Conservation (phyloP, 2,329 filamentous ascomycete species). For the Verticillium zaregamsianum region DNA sequence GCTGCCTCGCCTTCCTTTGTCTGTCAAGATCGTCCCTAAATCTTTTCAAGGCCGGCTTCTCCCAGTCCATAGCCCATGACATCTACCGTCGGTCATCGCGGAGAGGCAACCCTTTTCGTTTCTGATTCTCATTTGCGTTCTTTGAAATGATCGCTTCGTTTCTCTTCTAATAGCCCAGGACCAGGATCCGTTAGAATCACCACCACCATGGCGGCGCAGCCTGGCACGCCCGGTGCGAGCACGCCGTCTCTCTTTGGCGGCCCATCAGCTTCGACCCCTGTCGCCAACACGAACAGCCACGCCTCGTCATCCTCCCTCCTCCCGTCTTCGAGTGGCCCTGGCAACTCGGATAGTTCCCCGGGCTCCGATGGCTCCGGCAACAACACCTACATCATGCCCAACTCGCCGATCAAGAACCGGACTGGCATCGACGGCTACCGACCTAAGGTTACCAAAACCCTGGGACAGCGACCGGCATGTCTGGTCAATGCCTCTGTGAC, state of each 20-base stretch:
- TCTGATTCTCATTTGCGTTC: neutral
- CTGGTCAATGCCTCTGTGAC: constrained; percentile 97
- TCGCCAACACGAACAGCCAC: neutral
- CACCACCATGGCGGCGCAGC: neutral
- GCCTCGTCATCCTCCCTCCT: neutral
- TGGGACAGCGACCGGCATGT: constrained; percentile 82
- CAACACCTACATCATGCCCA: constrained; percentile 89
- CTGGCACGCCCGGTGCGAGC: neutral
- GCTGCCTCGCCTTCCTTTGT: neutral
- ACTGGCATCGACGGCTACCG: constrained; percentile 70
- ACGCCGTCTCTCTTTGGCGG: constrained; percentile 1
- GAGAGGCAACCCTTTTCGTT: neutral
- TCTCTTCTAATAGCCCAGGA: constrained; percentile 32
- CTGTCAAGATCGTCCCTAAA: neutral
- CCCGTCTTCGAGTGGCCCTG: neutral
- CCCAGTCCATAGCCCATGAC: neutral
- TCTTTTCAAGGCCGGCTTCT: neutral
- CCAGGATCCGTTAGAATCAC: neutral
- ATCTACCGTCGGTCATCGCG: neutral
- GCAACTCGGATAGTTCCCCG: constrained; percentile 43
- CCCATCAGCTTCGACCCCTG: neutral
- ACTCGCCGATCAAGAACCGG: constrained; percentile 68
- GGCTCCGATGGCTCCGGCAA: constrained; percentile 53
- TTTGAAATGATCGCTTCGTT: neutral
- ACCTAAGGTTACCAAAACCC: constrained; percentile 75